Evolutionary conservation across 768 basidiomycete species (phyloP).

Genomic region (Guyanaporus albipodus): DNA sequence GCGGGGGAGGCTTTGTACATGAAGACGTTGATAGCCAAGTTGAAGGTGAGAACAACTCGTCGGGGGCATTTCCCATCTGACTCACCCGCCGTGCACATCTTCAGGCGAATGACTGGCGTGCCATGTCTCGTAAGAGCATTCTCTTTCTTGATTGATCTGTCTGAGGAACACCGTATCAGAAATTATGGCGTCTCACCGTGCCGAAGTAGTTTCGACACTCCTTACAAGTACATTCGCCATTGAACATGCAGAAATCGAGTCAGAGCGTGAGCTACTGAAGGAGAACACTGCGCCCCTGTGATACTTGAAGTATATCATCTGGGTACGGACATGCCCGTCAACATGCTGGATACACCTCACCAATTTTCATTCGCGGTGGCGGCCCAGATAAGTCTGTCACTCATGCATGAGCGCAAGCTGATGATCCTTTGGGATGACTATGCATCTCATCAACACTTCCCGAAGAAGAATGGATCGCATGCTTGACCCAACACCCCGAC

Average conservation of each 20-base stretch:
- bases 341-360: slow-evolving; percentile 33
- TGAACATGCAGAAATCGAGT: slow-evolving; percentile 44
- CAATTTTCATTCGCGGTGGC: slow-evolving; percentile 33
- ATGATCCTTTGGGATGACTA: slow-evolving; percentile 20
- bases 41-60: slow-evolving; percentile 41
- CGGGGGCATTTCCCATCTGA: too few species aligned
- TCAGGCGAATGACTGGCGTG: too few species aligned
- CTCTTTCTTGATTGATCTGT: too few species aligned
- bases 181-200: slow-evolving; percentile 41
- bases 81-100: too few species aligned
- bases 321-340: slow-evolving; percentile 44
- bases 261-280: slow-evolving; percentile 48
- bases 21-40: slow-evolving; percentile 64
- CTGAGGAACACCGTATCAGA: too few species aligned
- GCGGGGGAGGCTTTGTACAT: slow-evolving; percentile 56
- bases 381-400: slow-evolving; percentile 11
- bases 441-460: slow-evolving; percentile 14
- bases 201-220: slow-evolving; percentile 37
- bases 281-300: slow-evolving; percentile 22
- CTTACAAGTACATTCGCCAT: slow-evolving; percentile 47
- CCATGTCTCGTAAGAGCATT: too few species aligned
- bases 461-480: slow-evolving; percentile 37
- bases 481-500: slow-evolving; percentile 38
- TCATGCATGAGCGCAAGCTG: slow-evolving; percentile 17
- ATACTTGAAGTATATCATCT: slow-evolving; percentile 41